Evolutionary conservation across 495 filamentous ascomycete genomes (phyloP), one percentile per base, ranked within the genome.

Genomic region (Aspergillus ostianus): DNA sequence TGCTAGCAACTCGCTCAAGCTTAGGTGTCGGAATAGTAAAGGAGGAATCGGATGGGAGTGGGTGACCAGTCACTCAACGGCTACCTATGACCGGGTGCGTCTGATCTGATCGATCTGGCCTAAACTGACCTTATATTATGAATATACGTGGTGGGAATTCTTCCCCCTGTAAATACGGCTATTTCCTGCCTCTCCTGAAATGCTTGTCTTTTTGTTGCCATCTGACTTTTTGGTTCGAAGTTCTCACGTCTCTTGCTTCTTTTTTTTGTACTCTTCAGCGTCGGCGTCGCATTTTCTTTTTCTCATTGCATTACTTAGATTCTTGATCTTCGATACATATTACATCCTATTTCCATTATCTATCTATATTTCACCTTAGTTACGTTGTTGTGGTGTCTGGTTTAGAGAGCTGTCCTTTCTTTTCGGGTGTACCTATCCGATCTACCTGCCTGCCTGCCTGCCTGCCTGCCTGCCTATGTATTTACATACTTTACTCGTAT

Each of bases 211-310:
- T 48, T 26, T 21, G 58, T 54, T 62, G 47, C 50, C 55, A 45
- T 49, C 29, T 58, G 23, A 4, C 4, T 52, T 9, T 53, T 45
- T 58, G 46, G 46, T 18, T 19, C 17, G 18, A 51, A 44, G n/a
- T 48, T 13, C 46, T 21, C 46, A 18, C 9, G n/a, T 13, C 46
- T n/a, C 46, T 48, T 20, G 9, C 18, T 21, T 17, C 21, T 47
- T 46, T 44, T 20, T 52, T 46, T 2, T 26, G 20, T 36, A 41
- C n/a, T 54, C 17, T 54, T 45, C 27, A 57, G 55, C 55, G 55
- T 57, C 55, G 47, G 55, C 55, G 55, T 57, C 55, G 55, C 55
- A 57, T 57, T 45, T 26, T 17, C 3, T 49, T 56, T 56, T 7
- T 6, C 6, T 32, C 6, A 6, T 8, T 32, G 6, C 30, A 32